Conservation (phyloP, 106 monocot genomes). For the Cymbidium sinense region DNA sequence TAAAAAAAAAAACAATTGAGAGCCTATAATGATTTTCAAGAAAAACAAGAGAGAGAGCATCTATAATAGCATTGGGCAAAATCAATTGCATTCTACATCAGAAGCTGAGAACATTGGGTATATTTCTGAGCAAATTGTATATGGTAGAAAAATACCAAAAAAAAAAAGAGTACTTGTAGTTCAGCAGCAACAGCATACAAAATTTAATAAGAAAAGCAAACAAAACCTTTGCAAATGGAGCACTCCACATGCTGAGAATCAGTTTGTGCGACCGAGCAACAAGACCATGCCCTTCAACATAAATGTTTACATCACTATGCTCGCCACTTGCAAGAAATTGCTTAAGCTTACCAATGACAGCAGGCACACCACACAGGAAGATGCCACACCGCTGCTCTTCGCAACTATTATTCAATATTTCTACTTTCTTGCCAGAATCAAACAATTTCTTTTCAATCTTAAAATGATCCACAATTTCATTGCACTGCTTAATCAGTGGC, state of each 20-base stretch:
- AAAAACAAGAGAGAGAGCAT: neutral
- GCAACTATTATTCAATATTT: slow-evolving; percentile 28
- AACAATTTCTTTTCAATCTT: slow-evolving; percentile 38
- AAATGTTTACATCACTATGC: slow-evolving; percentile 74
- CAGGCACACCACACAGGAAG: slow-evolving; percentile 40
- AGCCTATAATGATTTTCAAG: neutral
- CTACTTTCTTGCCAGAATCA: slow-evolving; percentile 49
- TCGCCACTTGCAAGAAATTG: slow-evolving; percentile 45
- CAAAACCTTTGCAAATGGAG: slow-evolving; percentile 78
- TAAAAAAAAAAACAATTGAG: neutral
- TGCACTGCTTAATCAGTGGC: slow-evolving; percentile 49
- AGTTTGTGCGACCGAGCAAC: slow-evolving; percentile 58
- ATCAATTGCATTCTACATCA: neutral
- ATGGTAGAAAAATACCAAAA: neutral
- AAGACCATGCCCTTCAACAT: slow-evolving; percentile 55
- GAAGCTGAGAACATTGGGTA: neutral
- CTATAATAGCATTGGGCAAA: neutral
- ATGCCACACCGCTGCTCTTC: slow-evolving; percentile 27
- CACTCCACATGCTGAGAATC: slow-evolving; percentile 85
- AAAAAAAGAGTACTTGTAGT: neutral
- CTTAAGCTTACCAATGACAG: slow-evolving; percentile 54
- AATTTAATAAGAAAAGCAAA: neutral
- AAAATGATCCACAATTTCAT: slow-evolving; percentile 53
- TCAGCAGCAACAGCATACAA: neutral
- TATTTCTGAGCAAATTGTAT: neutral